Conservation (phyloP, 176 grass and related monocot genomes). For the Raddia distichophylla region DNA sequence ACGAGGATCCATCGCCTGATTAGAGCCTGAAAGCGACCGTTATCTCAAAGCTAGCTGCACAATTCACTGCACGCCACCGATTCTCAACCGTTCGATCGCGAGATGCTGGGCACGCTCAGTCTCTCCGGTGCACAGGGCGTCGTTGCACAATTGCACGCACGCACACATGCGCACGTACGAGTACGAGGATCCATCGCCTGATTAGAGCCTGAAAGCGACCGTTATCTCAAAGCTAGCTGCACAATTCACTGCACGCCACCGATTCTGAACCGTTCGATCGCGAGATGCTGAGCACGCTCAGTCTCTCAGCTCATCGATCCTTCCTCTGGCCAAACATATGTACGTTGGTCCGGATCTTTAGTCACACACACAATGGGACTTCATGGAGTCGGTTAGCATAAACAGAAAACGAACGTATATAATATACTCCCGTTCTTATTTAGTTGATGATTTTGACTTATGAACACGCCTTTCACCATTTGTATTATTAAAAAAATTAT, state of each 20-base stretch:
- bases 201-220: not conserved
- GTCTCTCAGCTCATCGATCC: too few species aligned
- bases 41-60: too few species aligned
- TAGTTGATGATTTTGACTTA: too few species aligned
- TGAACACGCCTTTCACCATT: too few species aligned
- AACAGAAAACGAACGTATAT: too few species aligned
- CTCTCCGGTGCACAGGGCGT: not conserved
- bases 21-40: not conserved
- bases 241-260: not conserved
- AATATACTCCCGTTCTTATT: too few species aligned
- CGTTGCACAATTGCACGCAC: not conserved
- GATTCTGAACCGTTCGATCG: not conserved
- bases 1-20: not conserved
- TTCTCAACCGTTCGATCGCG: not conserved
- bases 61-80: not conserved
- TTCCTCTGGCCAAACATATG: too few species aligned
- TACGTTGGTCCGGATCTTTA: too few species aligned
- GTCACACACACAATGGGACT: too few species aligned
- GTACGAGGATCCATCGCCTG: not conserved
- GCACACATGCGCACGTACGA: not conserved
- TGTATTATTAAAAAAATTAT: too few species aligned
- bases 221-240: too few species aligned
- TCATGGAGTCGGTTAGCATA: too few species aligned
- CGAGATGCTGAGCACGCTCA: not conserved
- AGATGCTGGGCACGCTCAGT: not conserved